phyloP scores from a whole-genome alignment of 2,329 filamentous ascomycete genomes.

The Diplodia seriata region DNA sequence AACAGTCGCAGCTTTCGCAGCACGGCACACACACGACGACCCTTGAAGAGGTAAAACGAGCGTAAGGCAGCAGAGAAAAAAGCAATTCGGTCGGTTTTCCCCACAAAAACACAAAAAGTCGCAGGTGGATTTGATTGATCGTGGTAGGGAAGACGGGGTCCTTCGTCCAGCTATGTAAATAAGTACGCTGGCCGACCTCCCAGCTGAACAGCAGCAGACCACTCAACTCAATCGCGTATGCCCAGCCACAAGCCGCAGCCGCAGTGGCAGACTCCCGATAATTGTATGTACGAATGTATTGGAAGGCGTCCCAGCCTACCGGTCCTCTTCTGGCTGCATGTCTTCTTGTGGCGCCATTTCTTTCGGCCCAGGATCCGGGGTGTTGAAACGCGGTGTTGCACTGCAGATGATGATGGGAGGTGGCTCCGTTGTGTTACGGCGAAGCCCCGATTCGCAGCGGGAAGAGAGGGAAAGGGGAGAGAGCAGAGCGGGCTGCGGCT shows the following conservation, averaged over 20 bases:
- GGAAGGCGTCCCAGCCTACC: neutral
- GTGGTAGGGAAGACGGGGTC: neutral
- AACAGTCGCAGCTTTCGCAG: conserved; percentile 3
- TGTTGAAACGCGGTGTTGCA: conserved; percentile 16
- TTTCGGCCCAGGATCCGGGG: neutral
- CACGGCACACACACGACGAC: too few relatives aligned
- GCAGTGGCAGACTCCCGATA: neutral
- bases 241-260: neutral
- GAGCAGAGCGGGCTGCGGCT: neutral
- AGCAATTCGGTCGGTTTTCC: neutral
- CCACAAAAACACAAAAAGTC: neutral
- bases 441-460: conserved; percentile 16
- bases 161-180: neutral
- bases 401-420: neutral
- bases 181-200: neutral
- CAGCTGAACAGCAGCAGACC: neutral
- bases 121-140: neutral
- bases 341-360: neutral
- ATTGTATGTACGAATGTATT: conserved; percentile 22
- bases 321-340: neutral
- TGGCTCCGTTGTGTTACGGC: conserved; percentile 1
- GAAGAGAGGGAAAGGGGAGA: neutral
- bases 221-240: neutral
- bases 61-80: neutral
- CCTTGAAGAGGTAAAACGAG: conserved; percentile 5